Base-by-base conservation (phyloP, 331 rosid species). In the Rhamnella rubrinervis region DNA sequence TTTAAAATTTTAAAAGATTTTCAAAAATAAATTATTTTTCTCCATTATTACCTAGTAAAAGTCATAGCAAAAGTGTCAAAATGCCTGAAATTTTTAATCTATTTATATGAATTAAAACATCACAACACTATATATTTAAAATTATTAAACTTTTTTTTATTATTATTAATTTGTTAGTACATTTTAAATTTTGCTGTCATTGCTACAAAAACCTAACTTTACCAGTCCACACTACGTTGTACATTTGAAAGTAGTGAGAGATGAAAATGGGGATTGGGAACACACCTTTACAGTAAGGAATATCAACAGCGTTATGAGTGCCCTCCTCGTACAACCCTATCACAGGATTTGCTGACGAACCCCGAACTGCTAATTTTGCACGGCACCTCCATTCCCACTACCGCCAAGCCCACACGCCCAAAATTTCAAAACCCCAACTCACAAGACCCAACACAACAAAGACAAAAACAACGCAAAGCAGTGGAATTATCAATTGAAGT, bases 381-480 rank as follows among this genome's bases (percentile, higher is more conserved):
- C 93, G 93, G 79, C 97, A 90, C 80, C 98, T 83, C 97, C 98
- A 93, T 66, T 86, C 89, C 92, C 90, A 90, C 97, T 88, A 35
- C 58, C 37, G 66, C 10, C 6, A 56, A 44, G 55, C 31, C 7
- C 18, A 59, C 9, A 51, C 4, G 47, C 61, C 18, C 51, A 57
- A 55, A 15, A 49, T 38, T 67, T 9, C 38, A 65, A 66, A 66
- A 73, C 72, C 40, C 51, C 20, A 38, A 31, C 14, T 16, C 59
- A 23, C 49, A 59, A 18, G 7, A 6, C 21, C 8, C 10, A 25
- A 53, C 20, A 26, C 8, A n/a, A 21, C 13, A 26, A 47, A 13
- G 52, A n/a, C 57, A 18, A 8, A 65, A 61, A 18, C 20, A 35
- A 65, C 15, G 55, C 57, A 64, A 69, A 59, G 50, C 52, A 59